Conservation (phyloP, 108 stramenopile species). For the Parmales sp. region DNA sequence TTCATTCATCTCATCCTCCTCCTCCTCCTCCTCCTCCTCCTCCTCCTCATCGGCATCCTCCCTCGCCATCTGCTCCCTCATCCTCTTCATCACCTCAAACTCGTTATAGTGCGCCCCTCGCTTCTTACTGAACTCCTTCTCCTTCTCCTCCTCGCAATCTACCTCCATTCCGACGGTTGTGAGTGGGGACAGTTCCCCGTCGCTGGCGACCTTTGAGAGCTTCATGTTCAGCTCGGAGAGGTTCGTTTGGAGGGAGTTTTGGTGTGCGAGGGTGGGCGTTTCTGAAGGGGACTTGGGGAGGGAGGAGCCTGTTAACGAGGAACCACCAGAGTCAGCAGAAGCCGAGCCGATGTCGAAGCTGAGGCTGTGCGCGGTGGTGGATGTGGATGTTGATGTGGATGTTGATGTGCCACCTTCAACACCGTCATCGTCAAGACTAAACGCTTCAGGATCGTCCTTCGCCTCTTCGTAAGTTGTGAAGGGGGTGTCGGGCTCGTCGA, state of each 20-base stretch:
- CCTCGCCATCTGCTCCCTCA: conserved; percentile 10
- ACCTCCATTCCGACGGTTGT: neutral
- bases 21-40: conserved; percentile 8
- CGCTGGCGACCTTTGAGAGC: neutral
- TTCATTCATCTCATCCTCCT: neutral
- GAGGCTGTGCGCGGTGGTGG: neutral
- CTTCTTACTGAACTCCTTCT: conserved; percentile 21
- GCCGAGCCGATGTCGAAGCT: too few species aligned
- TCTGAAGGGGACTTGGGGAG: too few species aligned
- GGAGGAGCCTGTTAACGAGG: too few species aligned
- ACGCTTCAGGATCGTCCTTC: conserved; percentile 8
- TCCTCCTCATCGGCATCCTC: conserved; percentile 5
- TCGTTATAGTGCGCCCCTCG: conserved; percentile 33
- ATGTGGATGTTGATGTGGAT: too few species aligned
- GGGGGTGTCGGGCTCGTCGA: conserved; percentile 27
- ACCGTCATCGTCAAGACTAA: neutral
- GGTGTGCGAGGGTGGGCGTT: too few species aligned
- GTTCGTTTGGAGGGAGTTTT: too few species aligned
- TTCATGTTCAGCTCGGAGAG: neutral
- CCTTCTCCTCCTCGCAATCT: neutral
- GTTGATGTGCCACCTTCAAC: neutral
- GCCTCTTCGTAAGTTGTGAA: conserved; percentile 5
- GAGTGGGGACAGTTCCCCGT: neutral
- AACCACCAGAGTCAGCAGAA: too few species aligned
- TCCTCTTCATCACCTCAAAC: conserved; percentile 15